Percentiles rank a stretch among this genome's conserved stretches.
Evolutionary conservation across 192 early-diverging fungal genomes (phyloP).

Genomic region (Martensiomyces pterosporus): DNA sequence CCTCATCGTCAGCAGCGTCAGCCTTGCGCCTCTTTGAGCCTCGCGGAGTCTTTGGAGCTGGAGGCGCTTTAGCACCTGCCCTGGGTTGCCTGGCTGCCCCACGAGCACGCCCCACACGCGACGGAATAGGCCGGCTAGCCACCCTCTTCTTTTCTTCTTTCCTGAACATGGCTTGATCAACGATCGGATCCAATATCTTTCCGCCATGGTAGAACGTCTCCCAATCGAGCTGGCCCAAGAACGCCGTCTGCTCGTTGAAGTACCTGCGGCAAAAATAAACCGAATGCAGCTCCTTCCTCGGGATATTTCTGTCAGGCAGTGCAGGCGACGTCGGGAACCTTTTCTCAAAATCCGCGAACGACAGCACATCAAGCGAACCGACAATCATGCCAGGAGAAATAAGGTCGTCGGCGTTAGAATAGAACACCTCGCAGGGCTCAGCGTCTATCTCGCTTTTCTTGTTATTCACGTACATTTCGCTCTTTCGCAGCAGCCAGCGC

Average conservation of each 20-base stretch:
- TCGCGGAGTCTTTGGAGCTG: constrained; percentile 5
- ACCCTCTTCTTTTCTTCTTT: constrained; percentile 10
- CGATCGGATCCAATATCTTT: constrained; percentile 11
- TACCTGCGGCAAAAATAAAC: constrained; percentile 32
- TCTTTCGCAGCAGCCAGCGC: constrained; percentile 55
- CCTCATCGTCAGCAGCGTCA: constrained; percentile 7
- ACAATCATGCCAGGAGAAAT: constrained; percentile 37
- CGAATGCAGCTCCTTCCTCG: neutral
- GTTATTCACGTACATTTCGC: constrained; percentile 25
- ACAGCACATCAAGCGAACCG: constrained; percentile 28
- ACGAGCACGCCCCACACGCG: constrained; percentile 13
- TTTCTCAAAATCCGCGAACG: constrained; percentile 6
- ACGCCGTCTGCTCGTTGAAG: constrained; percentile 42
- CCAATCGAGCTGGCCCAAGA: constrained; percentile 46
- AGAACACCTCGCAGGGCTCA: constrained; percentile 37
- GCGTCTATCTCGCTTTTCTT: constrained; percentile 11
- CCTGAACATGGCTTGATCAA: constrained; percentile 26
- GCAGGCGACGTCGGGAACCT: neutral
- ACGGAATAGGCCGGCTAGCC: constrained; percentile 14
- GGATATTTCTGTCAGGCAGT: neutral
- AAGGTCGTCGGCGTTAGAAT: constrained; percentile 49
- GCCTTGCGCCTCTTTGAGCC: constrained; percentile 8
- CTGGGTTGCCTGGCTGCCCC: constrained; percentile 10
- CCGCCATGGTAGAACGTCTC: constrained; percentile 23
- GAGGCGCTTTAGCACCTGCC: neutral